A percentile compares a stretch with the other conserved stretches of the same genome.
Evolutionary conservation across 75 land plant genomes (phyloP).

Genomic region (Chamaecyparis obtusa): DNA sequence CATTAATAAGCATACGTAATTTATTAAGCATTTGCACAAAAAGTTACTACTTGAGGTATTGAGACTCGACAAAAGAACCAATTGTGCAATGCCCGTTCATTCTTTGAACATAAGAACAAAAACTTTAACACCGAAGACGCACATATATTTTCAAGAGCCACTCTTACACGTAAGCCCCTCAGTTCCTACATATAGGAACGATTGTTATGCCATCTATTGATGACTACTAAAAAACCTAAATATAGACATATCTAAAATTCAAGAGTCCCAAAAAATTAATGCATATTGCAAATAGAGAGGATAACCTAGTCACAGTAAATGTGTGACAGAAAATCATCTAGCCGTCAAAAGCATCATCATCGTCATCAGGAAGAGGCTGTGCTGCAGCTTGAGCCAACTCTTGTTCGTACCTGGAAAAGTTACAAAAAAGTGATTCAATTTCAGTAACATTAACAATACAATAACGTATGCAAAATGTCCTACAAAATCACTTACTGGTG

Average conservation of each 20-base stretch:
- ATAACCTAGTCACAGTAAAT: not conserved
- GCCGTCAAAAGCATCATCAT: constrained; percentile 62
- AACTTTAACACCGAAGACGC: not conserved
- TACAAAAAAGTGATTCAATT: not conserved
- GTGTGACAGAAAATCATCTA: not conserved
- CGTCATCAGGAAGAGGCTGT: constrained; percentile 76
- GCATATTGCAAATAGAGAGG: not conserved
- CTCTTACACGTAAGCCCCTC: not conserved
- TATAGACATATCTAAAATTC: not conserved
- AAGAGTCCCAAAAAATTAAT: not conserved
- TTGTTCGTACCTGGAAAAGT: constrained; percentile 51
- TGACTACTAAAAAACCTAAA: not conserved
- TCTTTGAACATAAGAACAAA: not conserved
- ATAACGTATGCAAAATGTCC: not conserved
- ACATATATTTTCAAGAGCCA: not conserved
- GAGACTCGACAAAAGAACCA: not conserved
- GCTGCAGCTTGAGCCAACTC: constrained; percentile 52
- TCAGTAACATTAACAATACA: not conserved
- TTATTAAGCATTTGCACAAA: not conserved
- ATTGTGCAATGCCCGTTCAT: not conserved
- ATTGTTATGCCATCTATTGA: not conserved
- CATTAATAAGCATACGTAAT: not conserved
- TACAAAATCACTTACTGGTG: constrained; percentile 22
- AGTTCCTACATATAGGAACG: not conserved
- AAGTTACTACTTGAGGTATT: not conserved